Evolutionary conservation across 495 filamentous ascomycete genomes (phyloP).

Genomic region (Podospora bellae-mahoneyi): DNA sequence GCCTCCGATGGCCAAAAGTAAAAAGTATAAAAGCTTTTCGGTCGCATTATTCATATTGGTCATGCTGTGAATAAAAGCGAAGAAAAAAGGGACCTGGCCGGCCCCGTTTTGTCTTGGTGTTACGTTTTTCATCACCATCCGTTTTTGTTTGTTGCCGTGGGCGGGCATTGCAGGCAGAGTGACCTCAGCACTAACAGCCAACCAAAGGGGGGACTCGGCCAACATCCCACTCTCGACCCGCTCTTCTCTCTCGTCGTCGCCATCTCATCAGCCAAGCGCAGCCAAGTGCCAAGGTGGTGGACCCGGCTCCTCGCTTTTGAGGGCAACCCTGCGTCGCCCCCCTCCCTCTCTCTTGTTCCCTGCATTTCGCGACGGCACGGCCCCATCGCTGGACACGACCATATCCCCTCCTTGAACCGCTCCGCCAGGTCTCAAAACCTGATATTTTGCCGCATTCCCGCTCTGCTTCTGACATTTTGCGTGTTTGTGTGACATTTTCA

Average conservation of each 20-base stretch:
- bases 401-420: slow-evolving; percentile 14
- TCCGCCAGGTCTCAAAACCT: slow-evolving; percentile 31
- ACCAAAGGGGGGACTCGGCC: neutral
- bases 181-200: slow-evolving; percentile 22
- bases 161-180: neutral
- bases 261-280: slow-evolving; percentile 12
- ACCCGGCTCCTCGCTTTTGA: slow-evolving; percentile 1
- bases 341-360: slow-evolving; percentile 10
- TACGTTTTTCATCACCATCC: slow-evolving; percentile 6
- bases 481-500: slow-evolving; percentile 4
- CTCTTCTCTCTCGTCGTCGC: slow-evolving; percentile 7
- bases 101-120: slow-evolving; percentile 4
- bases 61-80: neutral
- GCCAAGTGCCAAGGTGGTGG: neutral
- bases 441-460: slow-evolving; percentile 31
- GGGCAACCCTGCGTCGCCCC: slow-evolving; percentile 7
- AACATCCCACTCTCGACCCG: slow-evolving; percentile 10
- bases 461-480: slow-evolving; percentile 6
- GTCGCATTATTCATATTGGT: neutral
- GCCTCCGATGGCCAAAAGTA: neutral
- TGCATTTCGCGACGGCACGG: slow-evolving; percentile 9
- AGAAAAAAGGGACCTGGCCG: slow-evolving; percentile 4
- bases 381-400: slow-evolving; percentile 17
- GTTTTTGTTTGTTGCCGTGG: neutral
- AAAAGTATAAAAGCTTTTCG: neutral